Base-by-base conservation (phyloP, 257 asterid genomes). In the Plectranthus barbatus region DNA sequence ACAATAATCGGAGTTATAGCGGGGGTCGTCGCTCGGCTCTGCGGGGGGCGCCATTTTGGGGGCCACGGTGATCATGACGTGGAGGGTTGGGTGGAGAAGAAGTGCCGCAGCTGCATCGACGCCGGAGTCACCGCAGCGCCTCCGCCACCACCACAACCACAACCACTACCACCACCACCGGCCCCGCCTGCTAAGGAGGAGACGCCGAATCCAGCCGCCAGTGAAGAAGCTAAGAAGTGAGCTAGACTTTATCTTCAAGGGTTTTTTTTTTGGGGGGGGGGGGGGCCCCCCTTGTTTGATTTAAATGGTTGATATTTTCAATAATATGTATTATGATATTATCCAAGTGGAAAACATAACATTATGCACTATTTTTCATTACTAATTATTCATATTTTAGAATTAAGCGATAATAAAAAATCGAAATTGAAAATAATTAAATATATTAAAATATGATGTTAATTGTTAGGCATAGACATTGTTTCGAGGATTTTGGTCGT, bases 61-160 rank as follows among this genome's bases (percentile, higher is more conserved):
- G 86, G 86, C 44, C 62, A 79, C 9, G 94, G 90, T 2, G 96
- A 85, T 31, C 86, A 83, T 42, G 97, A 82, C 74, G 54, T 80
- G 4, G 95, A 89, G 68, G 95, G 97, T 4, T 86, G 95, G 91
- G 87, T 90, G 9, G 97, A 90, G 64, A 81, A 79, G 71, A 84
- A 75, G 77, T 85, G 94, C 73, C 80, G 86, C 65, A 85, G 80
- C 83, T 85, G 94, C 81, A 83, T 85, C 63, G 94, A 85, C 46
- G 90, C 70, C 61, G 94, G 94, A 33, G 52, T 83, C 41, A 58
- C 76, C 12, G 34, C 81, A 0, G 60, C 49, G 4, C 64, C 77
- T 3, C 61, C 69, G 6, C 42, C 68, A 0, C 10, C 17, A 3
- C 70, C 82, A 4, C 67, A 72, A 0, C 69, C 75, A 7, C 61